Percentiles rank a stretch among this genome's conserved stretches.
Evolutionary conservation across 2,329 filamentous ascomycete genomes (phyloP).

Genomic region (Incumbomyces delicatus): DNA sequence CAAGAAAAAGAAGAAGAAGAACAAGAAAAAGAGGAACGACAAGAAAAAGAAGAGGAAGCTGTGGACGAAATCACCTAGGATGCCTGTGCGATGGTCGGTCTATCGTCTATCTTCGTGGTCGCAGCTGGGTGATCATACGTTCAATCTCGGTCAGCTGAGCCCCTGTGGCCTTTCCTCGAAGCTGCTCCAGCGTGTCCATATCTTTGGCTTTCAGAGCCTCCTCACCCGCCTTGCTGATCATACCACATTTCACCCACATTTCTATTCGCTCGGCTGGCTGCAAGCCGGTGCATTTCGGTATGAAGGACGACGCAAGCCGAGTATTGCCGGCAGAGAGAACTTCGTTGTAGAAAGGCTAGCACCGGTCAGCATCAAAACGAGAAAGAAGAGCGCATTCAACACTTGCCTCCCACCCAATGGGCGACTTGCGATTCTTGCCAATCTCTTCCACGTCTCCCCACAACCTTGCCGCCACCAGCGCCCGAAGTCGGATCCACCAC

Average conservation of each 20-base stretch:
- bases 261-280: constrained; percentile 61
- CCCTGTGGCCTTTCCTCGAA: constrained; percentile 64
- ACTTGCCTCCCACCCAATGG: constrained; percentile 90
- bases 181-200: constrained; percentile 58
- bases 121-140: constrained; percentile 53
- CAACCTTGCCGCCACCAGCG: constrained; percentile 78
- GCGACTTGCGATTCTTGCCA: constrained; percentile 63
- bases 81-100: neutral
- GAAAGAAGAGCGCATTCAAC: constrained; percentile 5
- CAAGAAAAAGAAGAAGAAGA: no score
- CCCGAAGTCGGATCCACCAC: constrained; percentile 79
- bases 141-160: constrained; percentile 71
- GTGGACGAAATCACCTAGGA: constrained; percentile 8
- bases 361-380: constrained; percentile 7
- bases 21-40: neutral
- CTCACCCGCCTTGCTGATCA: constrained; percentile 80
- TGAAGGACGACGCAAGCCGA: constrained; percentile 70
- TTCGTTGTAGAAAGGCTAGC: constrained; percentile 81
- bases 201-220: constrained; percentile 81
- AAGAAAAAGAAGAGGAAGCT: neutral
- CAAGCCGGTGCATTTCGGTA: constrained; percentile 73
- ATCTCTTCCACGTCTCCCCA: constrained; percentile 90
- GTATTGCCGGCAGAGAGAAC: constrained; percentile 81
- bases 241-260: constrained; percentile 95
- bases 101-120: constrained; percentile 31